A percentile compares a stretch with the other conserved stretches of the same genome.
Evolutionary conservation across 2,329 filamentous ascomycete species (phyloP).

Genomic region (Bretziella fagacearum): DNA sequence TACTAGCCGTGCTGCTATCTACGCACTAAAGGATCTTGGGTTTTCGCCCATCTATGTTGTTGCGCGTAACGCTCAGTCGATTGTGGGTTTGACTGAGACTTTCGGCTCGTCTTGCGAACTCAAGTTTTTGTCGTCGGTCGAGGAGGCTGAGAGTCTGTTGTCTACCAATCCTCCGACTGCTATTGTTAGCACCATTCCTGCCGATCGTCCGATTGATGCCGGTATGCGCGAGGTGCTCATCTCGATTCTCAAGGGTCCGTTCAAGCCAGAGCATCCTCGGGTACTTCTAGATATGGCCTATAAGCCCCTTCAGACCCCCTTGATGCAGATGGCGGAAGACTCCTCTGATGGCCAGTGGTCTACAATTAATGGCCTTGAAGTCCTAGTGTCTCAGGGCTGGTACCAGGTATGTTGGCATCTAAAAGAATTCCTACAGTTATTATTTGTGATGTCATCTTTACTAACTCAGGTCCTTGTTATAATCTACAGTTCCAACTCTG

Average conservation of each 20-base stretch:
- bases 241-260: constrained; percentile 20
- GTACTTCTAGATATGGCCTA: constrained; percentile 93
- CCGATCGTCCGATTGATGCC: constrained; percentile 64
- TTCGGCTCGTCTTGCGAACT: constrained; percentile 64
- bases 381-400: constrained; percentile 73
- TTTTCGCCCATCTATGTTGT: constrained; percentile 77
- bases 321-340: constrained; percentile 69
- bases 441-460: neutral
- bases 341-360: constrained; percentile 46
- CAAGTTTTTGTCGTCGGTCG: constrained; percentile 34
- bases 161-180: constrained; percentile 43
- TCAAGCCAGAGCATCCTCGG: constrained; percentile 26
- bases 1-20: constrained; percentile 81
- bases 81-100: constrained; percentile 46
- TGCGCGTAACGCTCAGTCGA: constrained; percentile 55
- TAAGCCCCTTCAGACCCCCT: constrained; percentile 63
- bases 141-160: constrained; percentile 24
- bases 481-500: constrained; percentile 53
- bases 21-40: constrained; percentile 66
- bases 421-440: neutral
- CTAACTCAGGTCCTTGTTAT: constrained; percentile 17
- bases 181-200: constrained; percentile 80
- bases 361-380: constrained; percentile 74
- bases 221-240: constrained; percentile 43
- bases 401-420: constrained; percentile 45